Percentiles rank a stretch among this genome's conserved stretches.
Conservation (phyloP, 1,284 basidiomycete species). For the Irpex sp. region DNA sequence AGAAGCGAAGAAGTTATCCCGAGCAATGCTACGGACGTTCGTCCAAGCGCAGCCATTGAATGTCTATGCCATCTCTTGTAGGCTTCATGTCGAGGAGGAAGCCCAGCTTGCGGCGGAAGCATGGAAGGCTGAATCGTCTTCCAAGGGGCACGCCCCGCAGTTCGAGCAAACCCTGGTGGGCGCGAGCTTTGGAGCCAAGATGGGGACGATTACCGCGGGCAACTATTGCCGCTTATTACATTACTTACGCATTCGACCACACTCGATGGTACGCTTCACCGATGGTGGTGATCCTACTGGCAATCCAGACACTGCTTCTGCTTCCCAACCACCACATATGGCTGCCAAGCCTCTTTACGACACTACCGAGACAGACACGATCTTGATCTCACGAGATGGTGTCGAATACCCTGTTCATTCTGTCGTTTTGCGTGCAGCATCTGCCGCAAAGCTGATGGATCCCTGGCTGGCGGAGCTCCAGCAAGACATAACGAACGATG, state of each 20-base stretch:
- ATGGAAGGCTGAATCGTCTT: background rate
- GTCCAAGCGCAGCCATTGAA: constrained; percentile 26
- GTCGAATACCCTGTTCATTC: background rate
- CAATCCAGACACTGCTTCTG: background rate
- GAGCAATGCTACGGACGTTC: constrained; percentile 11
- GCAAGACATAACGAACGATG: background rate
- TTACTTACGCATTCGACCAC: constrained; percentile 1
- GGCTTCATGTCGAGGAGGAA: constrained; percentile 20
- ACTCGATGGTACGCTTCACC: background rate
- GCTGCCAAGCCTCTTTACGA: background rate
- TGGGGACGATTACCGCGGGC: constrained; percentile 9
- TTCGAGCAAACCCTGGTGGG: constrained; percentile 9
- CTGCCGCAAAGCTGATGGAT: background rate
- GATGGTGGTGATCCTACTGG: background rate
- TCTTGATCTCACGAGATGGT: background rate
- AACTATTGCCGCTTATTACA: constrained; percentile 10
- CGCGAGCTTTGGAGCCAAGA: constrained; percentile 9
- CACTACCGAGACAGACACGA: background rate
- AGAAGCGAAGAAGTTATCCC: constrained; percentile 1
- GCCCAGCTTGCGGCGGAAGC: constrained; percentile 8
- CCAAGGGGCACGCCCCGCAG: background rate
- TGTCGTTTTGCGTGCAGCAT: background rate
- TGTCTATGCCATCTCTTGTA: constrained; percentile 31
- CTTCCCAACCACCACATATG: background rate
- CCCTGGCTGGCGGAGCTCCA: background rate